phyloP scores from a whole-genome alignment of 768 basidiomycete species.

The Astraeus odoratus region DNA sequence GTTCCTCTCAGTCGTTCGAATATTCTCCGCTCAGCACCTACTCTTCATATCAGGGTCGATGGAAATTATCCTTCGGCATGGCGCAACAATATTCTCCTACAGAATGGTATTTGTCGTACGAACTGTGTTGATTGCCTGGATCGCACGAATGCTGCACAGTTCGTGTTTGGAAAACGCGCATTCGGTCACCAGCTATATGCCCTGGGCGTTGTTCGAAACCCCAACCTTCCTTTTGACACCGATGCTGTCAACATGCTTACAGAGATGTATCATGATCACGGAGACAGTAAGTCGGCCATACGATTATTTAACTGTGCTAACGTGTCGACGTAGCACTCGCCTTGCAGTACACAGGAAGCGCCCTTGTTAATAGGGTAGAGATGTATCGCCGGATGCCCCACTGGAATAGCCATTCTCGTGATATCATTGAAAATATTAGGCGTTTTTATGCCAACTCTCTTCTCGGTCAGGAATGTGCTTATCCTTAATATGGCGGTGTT shows the following conservation, averaged over 20 bases:
- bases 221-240: conserved; percentile 84
- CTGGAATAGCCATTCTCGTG: conserved; percentile 95
- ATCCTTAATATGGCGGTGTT: neutral
- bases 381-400: conserved; percentile 93
- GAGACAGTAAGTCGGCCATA: conserved; percentile 62
- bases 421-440: conserved; percentile 91
- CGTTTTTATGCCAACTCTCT: conserved; percentile 94
- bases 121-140: conserved; percentile 98
- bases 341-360: conserved; percentile 94
- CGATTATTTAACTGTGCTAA: conserved; percentile 1
- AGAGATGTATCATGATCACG: conserved; percentile 98
- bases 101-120: conserved; percentile 87
- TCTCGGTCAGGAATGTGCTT: conserved; percentile 44
- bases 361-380: conserved; percentile 92
- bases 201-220: conserved; percentile 79
- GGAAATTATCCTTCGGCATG: conserved; percentile 30
- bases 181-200: conserved; percentile 94
- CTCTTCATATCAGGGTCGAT: conserved; percentile 19
- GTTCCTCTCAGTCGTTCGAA: conserved; percentile 1
- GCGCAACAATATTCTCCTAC: conserved; percentile 67
- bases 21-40: neutral
- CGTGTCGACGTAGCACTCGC: conserved; percentile 60
- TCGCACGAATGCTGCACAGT: conserved; percentile 94
- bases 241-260: conserved; percentile 96
- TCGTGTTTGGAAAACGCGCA: conserved; percentile 92